Evolutionary conservation across 768 basidiomycete species (phyloP).

Genomic region (Bullera alba): DNA sequence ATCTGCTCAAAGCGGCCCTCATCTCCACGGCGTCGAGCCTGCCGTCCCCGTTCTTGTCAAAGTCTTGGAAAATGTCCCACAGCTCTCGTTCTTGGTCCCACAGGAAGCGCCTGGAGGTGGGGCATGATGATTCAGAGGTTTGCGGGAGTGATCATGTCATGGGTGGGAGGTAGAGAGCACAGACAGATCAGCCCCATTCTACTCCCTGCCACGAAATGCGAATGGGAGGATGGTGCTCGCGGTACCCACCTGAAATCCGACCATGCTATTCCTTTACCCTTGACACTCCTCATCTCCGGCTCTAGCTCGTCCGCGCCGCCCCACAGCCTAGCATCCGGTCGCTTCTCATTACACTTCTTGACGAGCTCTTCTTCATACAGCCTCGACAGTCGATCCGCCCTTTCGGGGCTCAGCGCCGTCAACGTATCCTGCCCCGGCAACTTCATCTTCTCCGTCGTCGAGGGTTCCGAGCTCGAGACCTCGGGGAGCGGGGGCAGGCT

Average conservation of each 20-base stretch:
- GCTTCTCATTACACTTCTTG: constrained; percentile 39
- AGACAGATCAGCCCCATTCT: too few species aligned
- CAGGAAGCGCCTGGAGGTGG: constrained; percentile 30
- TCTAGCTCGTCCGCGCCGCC: constrained; percentile 41
- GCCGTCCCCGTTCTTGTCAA: constrained; percentile 85
- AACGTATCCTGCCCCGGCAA: constrained; percentile 41
- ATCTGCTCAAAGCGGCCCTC: constrained; percentile 58
- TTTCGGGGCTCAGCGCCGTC: constrained; percentile 50
- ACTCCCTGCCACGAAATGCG: too few species aligned
- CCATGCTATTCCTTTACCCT: constrained; percentile 43
- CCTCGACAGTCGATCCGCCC: constrained; percentile 59
- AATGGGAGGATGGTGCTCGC: background rate
- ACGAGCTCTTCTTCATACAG: constrained; percentile 75
- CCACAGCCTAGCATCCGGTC: constrained; percentile 43
- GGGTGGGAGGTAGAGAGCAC: too few species aligned
- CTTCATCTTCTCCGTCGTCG: constrained; percentile 30
- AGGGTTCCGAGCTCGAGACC: constrained; percentile 9
- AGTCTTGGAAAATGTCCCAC: constrained; percentile 85
- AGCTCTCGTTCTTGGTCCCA: constrained; percentile 55
- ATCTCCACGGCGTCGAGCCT: constrained; percentile 64
- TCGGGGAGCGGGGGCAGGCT: constrained; percentile 32
- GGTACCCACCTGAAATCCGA: constrained; percentile 43
- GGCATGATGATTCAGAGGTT: constrained; percentile 37
- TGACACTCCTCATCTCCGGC: constrained; percentile 25
- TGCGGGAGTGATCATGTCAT: too few species aligned